Evolutionary conservation across 176 grass and related monocot genomes (phyloP).

Genomic region (Cenchrus purpureus): DNA sequence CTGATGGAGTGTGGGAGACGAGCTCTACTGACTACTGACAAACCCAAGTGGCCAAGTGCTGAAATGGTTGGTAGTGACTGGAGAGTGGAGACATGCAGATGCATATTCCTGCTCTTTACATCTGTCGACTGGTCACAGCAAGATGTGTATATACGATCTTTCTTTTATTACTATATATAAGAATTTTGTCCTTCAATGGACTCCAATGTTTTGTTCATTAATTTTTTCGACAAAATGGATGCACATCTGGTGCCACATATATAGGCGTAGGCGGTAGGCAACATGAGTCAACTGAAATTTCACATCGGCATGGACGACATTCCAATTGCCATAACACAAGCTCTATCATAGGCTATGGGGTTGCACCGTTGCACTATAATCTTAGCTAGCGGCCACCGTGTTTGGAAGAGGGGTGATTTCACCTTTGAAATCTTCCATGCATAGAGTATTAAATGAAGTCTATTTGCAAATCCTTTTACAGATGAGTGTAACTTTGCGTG

Average conservation of each 20-base stretch:
- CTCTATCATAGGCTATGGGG: too few relatives aligned
- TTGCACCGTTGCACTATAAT: too few relatives aligned
- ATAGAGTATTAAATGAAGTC: too few relatives aligned
- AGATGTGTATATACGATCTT: background rate
- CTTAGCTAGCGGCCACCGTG: too few relatives aligned
- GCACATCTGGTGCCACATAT: background rate
- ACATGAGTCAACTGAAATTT: too few relatives aligned
- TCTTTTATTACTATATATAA: background rate
- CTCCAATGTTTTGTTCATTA: background rate
- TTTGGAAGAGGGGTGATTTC: too few relatives aligned
- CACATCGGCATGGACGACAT: too few relatives aligned
- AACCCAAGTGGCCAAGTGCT: constrained; percentile 39
- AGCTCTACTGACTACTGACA: background rate
- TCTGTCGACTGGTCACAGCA: background rate
- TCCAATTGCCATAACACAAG: too few relatives aligned
- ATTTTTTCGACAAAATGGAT: background rate
- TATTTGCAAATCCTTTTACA: too few relatives aligned
- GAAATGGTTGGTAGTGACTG: constrained; percentile 24
- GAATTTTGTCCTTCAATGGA: too few relatives aligned
- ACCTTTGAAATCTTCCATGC: too few relatives aligned
- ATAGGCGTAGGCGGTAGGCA: background rate
- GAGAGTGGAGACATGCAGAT: background rate
- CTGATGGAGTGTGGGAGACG: constrained; percentile 40
- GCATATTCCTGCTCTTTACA: background rate
- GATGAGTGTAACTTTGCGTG: too few relatives aligned